These are phyloP conservation scores for Ganoderma multipileum DNA, from an alignment of 1,284 basidiomycete species.

Conservation along the genomic window DNA sequence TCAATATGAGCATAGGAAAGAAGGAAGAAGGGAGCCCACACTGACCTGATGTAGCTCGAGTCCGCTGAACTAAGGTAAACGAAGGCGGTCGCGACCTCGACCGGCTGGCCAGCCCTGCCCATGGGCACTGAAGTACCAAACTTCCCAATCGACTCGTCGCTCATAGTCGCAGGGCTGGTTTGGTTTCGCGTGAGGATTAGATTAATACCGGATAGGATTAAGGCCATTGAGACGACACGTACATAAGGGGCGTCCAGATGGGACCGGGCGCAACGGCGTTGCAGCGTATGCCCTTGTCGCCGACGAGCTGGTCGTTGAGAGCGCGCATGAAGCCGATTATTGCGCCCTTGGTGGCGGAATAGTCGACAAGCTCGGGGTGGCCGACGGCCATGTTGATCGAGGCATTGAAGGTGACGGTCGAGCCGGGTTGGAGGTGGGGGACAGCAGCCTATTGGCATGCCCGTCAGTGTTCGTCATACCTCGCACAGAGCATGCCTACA, in stretches of 20 bases:
- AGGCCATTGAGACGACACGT: conserved; percentile 21
- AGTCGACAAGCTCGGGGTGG: conserved; percentile 59
- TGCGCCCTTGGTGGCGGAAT: conserved; percentile 63
- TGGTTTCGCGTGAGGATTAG: neutral
- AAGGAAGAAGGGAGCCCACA: neutral
- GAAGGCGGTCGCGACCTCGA: conserved; percentile 61
- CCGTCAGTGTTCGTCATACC: neutral
- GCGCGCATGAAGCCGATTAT: conserved; percentile 54
- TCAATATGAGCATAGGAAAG: neutral
- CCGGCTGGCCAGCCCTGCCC: conserved; percentile 60
- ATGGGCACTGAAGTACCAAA: conserved; percentile 54
- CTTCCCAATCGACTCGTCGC: conserved; percentile 49
- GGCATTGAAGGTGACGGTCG: conserved; percentile 58
- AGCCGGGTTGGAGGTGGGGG: conserved; percentile 50
- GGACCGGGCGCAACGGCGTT: conserved; percentile 59
- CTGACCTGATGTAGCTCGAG: conserved; percentile 56
- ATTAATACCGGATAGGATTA: conserved; percentile 3
- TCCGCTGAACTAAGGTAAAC: conserved; percentile 61
- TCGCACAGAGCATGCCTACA: conserved; percentile 34
- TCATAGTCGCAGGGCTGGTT: conserved; percentile 52
- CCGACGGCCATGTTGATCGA: conserved; percentile 59
- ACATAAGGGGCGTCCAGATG: conserved; percentile 61
- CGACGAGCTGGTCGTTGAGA: conserved; percentile 60
- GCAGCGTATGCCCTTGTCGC: conserved; percentile 57
- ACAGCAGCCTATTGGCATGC: conserved; percentile 30